phyloP scores from a whole-genome alignment of 2,329 filamentous ascomycete genomes.

The Pseudocercospora crystallina region DNA sequence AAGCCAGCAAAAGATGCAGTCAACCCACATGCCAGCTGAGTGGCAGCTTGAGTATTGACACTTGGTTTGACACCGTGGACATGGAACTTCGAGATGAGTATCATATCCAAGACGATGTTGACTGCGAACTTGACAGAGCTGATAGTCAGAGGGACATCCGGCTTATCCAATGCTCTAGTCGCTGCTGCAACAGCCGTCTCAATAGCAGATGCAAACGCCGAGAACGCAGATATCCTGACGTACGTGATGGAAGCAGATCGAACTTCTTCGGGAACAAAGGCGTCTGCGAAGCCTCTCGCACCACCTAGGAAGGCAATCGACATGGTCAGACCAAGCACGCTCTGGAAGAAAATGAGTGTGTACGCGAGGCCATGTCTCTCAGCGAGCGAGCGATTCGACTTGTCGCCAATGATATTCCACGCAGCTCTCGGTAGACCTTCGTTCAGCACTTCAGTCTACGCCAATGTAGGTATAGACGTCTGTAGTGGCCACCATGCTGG shows the following conservation, averaged over 20 bases:
- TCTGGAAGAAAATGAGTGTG: constrained; percentile 58
- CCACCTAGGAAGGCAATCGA: constrained; percentile 59
- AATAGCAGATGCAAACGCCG: constrained; percentile 60
- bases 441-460: constrained; percentile 66
- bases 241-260: constrained; percentile 61
- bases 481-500: constrained; percentile 61
- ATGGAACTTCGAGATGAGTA: constrained; percentile 66
- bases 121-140: constrained; percentile 62
- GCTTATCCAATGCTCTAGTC: constrained; percentile 66
- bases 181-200: constrained; percentile 62
- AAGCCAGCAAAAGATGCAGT: constrained; percentile 57
- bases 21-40: constrained; percentile 62
- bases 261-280: constrained; percentile 63
- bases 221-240: constrained; percentile 64
- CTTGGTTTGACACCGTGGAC: constrained; percentile 56
- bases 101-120: constrained; percentile 67
- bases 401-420: constrained; percentile 69
- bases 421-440: constrained; percentile 69
- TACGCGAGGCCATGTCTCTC: constrained; percentile 61
- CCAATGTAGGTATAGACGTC: constrained; percentile 70
- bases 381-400: constrained; percentile 50
- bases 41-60: constrained; percentile 64
- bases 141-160: constrained; percentile 67
- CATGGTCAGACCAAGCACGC: constrained; percentile 57
- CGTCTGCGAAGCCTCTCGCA: constrained; percentile 55